phyloP scores from a whole-genome alignment of 2,329 filamentous ascomycete genomes.

The Polychaeton citri region DNA sequence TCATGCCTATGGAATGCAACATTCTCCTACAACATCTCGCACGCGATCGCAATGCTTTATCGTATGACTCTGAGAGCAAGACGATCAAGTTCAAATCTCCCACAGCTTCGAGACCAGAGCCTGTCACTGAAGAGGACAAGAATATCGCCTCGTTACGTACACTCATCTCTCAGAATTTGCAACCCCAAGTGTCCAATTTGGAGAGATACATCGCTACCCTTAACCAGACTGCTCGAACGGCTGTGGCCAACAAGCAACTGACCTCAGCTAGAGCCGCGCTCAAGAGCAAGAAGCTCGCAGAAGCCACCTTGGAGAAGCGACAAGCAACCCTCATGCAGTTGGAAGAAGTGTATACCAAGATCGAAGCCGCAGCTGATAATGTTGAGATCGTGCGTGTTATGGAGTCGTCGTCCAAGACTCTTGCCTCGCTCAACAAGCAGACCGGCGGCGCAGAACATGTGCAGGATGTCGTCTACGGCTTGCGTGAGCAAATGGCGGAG shows the following conservation, averaged over 20 bases:
- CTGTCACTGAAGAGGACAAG: constrained; percentile 63
- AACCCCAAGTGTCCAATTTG: constrained; percentile 52
- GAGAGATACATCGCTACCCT: constrained; percentile 38
- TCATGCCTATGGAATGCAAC: constrained; percentile 35
- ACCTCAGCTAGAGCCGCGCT: constrained; percentile 65
- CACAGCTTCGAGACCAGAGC: constrained; percentile 27
- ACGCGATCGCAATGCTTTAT: constrained; percentile 38
- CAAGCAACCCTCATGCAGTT: constrained; percentile 65
- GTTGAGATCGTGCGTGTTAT: constrained; percentile 73
- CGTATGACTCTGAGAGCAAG: constrained; percentile 21
- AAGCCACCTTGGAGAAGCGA: constrained; percentile 58
- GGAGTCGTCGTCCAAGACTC: constrained; percentile 59
- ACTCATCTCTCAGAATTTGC: constrained; percentile 52
- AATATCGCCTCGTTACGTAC: constrained; percentile 70
- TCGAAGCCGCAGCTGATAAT: constrained; percentile 76
- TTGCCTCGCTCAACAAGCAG: constrained; percentile 60
- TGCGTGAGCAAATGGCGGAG: constrained; percentile 66
- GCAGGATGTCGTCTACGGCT: constrained; percentile 58
- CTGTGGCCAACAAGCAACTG: constrained; percentile 60
- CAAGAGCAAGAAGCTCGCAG: constrained; percentile 68
- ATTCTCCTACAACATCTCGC: constrained; percentile 27
- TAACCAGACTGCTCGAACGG: constrained; percentile 48
- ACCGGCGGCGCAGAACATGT: constrained; percentile 66
- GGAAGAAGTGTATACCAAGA: constrained; percentile 67
- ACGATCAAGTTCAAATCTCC: constrained; percentile 61